Base-by-base conservation (phyloP, 108 stramenopile genomes). In the Nannochloropsis oceanica region DNA sequence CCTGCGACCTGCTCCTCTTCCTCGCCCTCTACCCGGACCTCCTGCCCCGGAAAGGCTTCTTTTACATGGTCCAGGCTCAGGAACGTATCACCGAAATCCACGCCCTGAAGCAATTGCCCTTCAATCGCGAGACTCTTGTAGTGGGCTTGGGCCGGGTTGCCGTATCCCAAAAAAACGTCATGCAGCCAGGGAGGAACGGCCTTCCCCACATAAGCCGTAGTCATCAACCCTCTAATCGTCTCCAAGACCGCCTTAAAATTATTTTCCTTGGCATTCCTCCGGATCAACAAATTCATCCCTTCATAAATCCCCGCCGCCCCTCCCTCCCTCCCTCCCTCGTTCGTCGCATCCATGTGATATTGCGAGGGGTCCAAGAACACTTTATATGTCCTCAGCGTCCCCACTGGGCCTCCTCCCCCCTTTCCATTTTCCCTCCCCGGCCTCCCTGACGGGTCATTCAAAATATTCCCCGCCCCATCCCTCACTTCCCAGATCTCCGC, bases 191-290 rank as follows among this genome's bases (percentile, higher is more conserved):
- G 86, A 8, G 98, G 97, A 79, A 99, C 92, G 9, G 94, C 95
- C 25, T 93, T 84, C 82, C 91, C 90, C 85, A 95, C 94, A 13
- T 95, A 94, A n/a, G 34, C 43, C 25, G 18, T 88, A 3, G 86
- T 85, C 26, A 20, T 83, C 27, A 97, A 84, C 43, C 93, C 91
- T 46, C 96, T 94, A 43, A 97, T 95, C 12, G 96, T 96, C 86
- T 96, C 95, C 34, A 99, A 86, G 13, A 97, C 92, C 25, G 95
- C 88, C 90, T 95, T 96, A 93, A 96, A 97, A 89, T 97, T 99
- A 86, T 99, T 97, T 84, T 96, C 97, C 50, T 92, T 84, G 12
- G 95, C 94, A 34, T 95, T 91, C 12, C 98, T 87, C 44, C 97
- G 87, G 11, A 99, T 92, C 8, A 99, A 89, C 18, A 99, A 82